These are phyloP conservation scores for Aspergillus sp. DNA, from an alignment of 2,329 filamentous ascomycete species.

Conservation along the genomic window DNA sequence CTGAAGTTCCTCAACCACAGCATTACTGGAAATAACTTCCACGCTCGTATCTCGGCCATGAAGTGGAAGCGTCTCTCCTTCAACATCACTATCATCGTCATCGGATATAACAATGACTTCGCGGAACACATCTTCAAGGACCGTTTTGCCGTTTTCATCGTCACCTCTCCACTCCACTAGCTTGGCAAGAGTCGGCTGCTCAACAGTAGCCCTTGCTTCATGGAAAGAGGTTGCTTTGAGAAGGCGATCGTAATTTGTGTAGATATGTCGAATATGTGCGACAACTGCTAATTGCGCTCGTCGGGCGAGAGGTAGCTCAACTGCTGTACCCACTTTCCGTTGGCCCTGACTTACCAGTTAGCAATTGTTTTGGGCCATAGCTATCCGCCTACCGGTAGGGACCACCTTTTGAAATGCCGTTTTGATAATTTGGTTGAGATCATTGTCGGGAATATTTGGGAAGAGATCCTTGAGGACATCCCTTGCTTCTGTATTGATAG, in stretches of 20 bases:
- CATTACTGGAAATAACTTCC: conserved; percentile 44
- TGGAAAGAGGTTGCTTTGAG: conserved; percentile 54
- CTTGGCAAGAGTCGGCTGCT: conserved; percentile 56
- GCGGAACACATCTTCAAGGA: conserved; percentile 62
- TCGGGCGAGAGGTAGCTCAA: conserved; percentile 54
- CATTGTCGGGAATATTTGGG: conserved; percentile 60
- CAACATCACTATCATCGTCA: conserved; percentile 54
- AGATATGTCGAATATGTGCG: conserved; percentile 62
- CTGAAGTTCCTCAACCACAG: conserved; percentile 35
- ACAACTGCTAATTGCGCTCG: conserved; percentile 62
- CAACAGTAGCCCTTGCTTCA: conserved; percentile 56
- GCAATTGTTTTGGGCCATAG: conserved; percentile 13
- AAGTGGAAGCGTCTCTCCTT: conserved; percentile 29
- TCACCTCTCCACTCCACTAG: conserved; percentile 65
- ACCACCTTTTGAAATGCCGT: conserved; percentile 60
- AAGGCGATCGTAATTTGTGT: conserved; percentile 63
- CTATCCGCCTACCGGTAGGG: neutral
- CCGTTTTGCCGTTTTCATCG: conserved; percentile 52
- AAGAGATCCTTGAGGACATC: conserved; percentile 63
- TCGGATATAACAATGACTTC: conserved; percentile 66
- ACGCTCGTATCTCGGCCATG: conserved; percentile 40
- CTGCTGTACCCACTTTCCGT: conserved; percentile 58
- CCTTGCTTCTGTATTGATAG: conserved; percentile 57
- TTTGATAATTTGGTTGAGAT: conserved; percentile 58
- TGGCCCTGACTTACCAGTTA: conserved; percentile 46